A percentile compares a stretch with the other conserved stretches of the same genome.
These are phyloP conservation scores for Citrus australasica DNA, from an alignment of 345 rosid genomes.

Conservation along the genomic window DNA sequence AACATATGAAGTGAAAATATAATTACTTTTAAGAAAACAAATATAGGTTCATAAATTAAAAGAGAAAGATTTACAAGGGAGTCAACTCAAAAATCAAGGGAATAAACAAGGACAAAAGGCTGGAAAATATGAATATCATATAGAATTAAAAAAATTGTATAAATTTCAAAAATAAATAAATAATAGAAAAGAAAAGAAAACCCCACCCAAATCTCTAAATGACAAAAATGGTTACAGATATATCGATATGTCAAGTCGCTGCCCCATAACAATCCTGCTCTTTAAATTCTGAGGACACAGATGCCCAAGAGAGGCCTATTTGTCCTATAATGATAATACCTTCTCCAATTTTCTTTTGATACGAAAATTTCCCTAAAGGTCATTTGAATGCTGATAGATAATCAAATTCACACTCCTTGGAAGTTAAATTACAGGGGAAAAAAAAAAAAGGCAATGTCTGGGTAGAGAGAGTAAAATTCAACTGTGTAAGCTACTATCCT, in stretches of 20 bases:
- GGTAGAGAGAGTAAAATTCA: neutral
- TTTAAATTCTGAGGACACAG: neutral
- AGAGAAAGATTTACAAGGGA: neutral
- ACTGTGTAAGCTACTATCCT: neutral
- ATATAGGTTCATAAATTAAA: neutral
- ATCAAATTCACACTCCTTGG: neutral
- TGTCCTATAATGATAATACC: neutral
- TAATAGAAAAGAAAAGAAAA: neutral
- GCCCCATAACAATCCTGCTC: neutral
- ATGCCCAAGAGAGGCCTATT: neutral
- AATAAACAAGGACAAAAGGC: neutral
- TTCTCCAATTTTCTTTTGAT: neutral
- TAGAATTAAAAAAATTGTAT: neutral
- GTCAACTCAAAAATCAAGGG: neutral
- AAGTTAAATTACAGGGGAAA: neutral
- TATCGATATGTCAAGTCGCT: neutral
- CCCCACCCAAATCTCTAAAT: neutral
- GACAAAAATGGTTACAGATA: neutral
- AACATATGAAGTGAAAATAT: neutral
- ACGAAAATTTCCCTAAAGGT: neutral
- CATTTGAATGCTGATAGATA: neutral
- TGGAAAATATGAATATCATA: neutral
- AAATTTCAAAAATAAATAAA: neutral
- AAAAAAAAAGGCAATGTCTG: neutral
- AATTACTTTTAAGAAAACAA: neutral